A percentile compares a stretch with the other conserved stretches of the same genome.
Evolutionary conservation across 257 asterid species (phyloP).

Genomic region (Nicotiana attenuata): DNA sequence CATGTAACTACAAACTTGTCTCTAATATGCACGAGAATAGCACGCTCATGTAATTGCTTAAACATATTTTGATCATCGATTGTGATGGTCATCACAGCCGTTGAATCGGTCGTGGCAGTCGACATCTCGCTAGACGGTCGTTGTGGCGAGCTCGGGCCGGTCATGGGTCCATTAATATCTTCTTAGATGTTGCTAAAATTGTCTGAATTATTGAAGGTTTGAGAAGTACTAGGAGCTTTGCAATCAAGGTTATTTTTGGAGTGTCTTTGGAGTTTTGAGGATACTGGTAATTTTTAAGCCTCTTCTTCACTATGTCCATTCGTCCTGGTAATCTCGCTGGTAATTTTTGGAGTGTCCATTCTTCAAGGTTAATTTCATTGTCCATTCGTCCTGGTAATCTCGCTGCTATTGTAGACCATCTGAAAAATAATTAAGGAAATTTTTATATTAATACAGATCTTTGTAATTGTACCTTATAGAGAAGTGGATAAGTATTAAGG

Average conservation of each 20-base stretch:
- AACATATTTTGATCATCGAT: not conserved
- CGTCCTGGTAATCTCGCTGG: too few relatives aligned
- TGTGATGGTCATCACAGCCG: not conserved
- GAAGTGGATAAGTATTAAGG: slow-evolving; percentile 12
- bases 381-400: slow-evolving; percentile 83
- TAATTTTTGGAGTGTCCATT: too few relatives aligned
- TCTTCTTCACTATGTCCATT: too few relatives aligned
- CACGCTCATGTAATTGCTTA: too few relatives aligned
- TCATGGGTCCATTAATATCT: not conserved
- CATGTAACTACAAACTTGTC: too few relatives aligned
- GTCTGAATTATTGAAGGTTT: not conserved
- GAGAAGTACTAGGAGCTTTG: slow-evolving; percentile 12
- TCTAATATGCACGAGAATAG: too few relatives aligned
- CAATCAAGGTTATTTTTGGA: too few relatives aligned
- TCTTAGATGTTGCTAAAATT: not conserved
- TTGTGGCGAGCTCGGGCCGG: slow-evolving; percentile 32
- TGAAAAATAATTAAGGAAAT: slow-evolving; percentile 25
- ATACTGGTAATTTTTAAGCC: too few relatives aligned
- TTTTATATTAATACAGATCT: not conserved
- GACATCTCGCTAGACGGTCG: slow-evolving; percentile 56
- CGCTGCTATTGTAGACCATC: slow-evolving; percentile 92
- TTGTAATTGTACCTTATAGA: not conserved
- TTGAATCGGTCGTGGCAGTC: slow-evolving; percentile 38
- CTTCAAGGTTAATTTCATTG: slow-evolving; percentile 74
- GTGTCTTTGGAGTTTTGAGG: slow-evolving; percentile 40